These are phyloP conservation scores for Arthrobotrys entomopaga DNA, from an alignment of 2,329 filamentous ascomycete genomes.

Conservation along the genomic window DNA sequence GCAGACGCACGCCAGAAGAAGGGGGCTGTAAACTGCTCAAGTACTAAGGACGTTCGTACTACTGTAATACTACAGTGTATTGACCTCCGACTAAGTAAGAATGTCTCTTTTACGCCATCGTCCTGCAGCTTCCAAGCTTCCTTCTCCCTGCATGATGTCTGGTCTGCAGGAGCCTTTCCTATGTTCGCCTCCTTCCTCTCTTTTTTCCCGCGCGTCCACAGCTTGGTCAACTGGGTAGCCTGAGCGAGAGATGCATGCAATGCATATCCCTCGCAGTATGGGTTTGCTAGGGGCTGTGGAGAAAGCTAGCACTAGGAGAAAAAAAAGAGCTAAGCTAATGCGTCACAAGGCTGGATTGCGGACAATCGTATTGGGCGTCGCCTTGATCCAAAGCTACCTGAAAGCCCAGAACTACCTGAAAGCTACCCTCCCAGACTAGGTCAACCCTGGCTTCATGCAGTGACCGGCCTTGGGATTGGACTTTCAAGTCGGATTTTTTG, in stretches of 20 bases:
- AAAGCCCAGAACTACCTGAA: too few species aligned
- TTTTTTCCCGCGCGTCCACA: too few species aligned
- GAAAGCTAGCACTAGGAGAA: not conserved
- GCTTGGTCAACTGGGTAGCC: not conserved
- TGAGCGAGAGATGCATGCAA: not conserved
- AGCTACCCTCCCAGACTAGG: too few species aligned
- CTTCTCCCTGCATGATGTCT: slow-evolving; percentile 12
- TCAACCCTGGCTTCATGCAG: slow-evolving; percentile 38
- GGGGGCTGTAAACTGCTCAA: slow-evolving; percentile 28
- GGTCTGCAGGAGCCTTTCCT: not conserved
- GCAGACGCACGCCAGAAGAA: slow-evolving; percentile 46
- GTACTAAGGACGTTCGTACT: not conserved
- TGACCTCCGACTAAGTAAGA: too few species aligned
- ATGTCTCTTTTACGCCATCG: not conserved
- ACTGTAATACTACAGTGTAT: too few species aligned
- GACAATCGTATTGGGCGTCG: slow-evolving; percentile 11
- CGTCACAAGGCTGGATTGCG: slow-evolving; percentile 44
- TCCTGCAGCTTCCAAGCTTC: not conserved
- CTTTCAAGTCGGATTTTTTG: too few species aligned
- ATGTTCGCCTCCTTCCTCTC: too few species aligned
- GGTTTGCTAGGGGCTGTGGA: too few species aligned
- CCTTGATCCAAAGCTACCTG: too few species aligned
- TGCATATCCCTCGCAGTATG: too few species aligned
- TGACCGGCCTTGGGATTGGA: not conserved
- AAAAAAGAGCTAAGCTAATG: slow-evolving; percentile 5